A percentile compares a stretch with the other conserved stretches of the same genome.
These are phyloP conservation scores for Rhinocladiella similis DNA, from an alignment of 2,329 filamentous ascomycete species.

Conservation along the genomic window DNA sequence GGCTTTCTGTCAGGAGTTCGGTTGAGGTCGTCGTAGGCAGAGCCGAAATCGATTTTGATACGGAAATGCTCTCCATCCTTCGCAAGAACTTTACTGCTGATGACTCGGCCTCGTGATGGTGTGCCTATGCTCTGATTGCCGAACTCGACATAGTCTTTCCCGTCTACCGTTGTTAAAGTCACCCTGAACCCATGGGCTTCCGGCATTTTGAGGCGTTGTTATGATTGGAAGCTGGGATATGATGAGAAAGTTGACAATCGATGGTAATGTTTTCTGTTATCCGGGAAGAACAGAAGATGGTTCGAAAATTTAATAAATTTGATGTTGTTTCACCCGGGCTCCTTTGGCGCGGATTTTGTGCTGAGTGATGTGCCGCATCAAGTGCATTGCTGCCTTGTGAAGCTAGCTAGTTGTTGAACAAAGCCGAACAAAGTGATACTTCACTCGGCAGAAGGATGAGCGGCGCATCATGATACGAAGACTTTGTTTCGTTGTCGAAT, in stretches of 20 bases:
- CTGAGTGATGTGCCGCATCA: background rate
- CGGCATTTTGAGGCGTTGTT: slow-evolving; percentile 3
- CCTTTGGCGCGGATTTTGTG: background rate
- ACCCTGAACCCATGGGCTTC: slow-evolving; percentile 14
- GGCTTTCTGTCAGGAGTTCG: background rate
- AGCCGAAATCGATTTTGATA: slow-evolving; percentile 13
- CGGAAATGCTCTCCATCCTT: slow-evolving; percentile 10
- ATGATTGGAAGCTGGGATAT: background rate
- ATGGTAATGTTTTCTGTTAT: background rate
- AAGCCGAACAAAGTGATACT: background rate
- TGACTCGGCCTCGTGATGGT: background rate
- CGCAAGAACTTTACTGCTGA: slow-evolving; percentile 8
- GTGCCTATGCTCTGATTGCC: slow-evolving; percentile 9
- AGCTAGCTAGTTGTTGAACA: background rate
- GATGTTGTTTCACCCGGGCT: too few relatives aligned
- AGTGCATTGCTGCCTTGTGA: background rate
- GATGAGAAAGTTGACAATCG: background rate
- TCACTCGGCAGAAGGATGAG: background rate
- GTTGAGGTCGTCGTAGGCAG: background rate
- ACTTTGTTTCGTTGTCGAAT: background rate
- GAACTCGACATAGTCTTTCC: slow-evolving; percentile 15
- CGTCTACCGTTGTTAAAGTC: slow-evolving; percentile 3
- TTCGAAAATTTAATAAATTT: background rate
- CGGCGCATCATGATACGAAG: background rate
- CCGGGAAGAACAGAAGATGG: background rate